Conservation (phyloP, 1,284 basidiomycete species). For the Malassezia sympodialis region DNA sequence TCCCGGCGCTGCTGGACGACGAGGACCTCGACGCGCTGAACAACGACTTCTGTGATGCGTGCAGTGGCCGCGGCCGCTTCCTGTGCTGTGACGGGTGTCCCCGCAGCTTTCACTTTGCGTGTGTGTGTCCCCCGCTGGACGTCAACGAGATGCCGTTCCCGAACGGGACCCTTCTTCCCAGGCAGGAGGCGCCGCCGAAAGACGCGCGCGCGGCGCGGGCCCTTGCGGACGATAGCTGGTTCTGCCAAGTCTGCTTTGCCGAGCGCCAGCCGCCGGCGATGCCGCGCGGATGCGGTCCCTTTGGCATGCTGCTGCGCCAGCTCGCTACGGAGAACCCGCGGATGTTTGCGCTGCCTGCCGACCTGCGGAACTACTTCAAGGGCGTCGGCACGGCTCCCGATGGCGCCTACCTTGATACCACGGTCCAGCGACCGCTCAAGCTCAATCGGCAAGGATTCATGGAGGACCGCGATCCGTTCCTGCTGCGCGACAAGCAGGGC, state of each 20-base stretch:
- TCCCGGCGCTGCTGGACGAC: neutral
- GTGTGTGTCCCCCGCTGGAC: slow-evolving; percentile 87
- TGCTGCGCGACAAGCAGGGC: slow-evolving; percentile 74
- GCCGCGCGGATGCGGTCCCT: slow-evolving; percentile 37
- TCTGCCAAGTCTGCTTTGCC: slow-evolving; percentile 64
- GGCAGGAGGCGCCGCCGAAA: neutral
- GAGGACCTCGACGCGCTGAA: slow-evolving; percentile 52
- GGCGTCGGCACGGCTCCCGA: slow-evolving; percentile 51
- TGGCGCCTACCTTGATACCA: slow-evolving; percentile 56
- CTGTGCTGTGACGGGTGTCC: slow-evolving; percentile 83
- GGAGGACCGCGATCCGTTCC: slow-evolving; percentile 82
- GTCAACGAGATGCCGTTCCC: slow-evolving; percentile 61
- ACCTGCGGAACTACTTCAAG: slow-evolving; percentile 74
- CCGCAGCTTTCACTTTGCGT: slow-evolving; percentile 87
- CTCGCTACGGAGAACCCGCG: slow-evolving; percentile 60
- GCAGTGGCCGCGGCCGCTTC: slow-evolving; percentile 66
- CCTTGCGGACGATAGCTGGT: slow-evolving; percentile 56
- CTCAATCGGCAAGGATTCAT: slow-evolving; percentile 63
- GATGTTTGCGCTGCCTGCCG: slow-evolving; percentile 80
- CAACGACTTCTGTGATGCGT: slow-evolving; percentile 88
- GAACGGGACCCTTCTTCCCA: slow-evolving; percentile 26
- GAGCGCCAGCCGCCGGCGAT: slow-evolving; percentile 24
- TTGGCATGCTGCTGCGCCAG: slow-evolving; percentile 58
- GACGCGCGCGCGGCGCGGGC: slow-evolving; percentile 12
- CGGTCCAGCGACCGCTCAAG: slow-evolving; percentile 50